Percentiles rank a stretch among this genome's conserved stretches.
phyloP scores from a whole-genome alignment of 768 basidiomycete genomes.

The Leccinum uliginosum region DNA sequence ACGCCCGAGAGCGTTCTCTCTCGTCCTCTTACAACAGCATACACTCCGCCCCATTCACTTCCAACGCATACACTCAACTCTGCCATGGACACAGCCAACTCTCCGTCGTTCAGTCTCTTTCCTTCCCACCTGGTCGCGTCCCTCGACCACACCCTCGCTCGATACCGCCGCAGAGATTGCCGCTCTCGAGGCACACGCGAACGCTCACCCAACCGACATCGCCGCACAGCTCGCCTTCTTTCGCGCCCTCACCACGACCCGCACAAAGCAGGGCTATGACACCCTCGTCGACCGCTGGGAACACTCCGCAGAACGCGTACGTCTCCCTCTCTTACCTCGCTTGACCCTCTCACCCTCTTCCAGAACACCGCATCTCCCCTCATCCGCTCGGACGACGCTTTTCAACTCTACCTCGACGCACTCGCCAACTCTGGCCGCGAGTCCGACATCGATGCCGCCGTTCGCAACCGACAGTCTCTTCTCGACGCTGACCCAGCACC shows the following conservation, averaged over 20 bases:
- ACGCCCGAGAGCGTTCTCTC: constrained; percentile 1
- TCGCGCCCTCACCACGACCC: constrained; percentile 60
- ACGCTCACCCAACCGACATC: constrained; percentile 66
- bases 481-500: constrained; percentile 37
- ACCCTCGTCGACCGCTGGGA: constrained; percentile 79
- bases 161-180: constrained; percentile 65
- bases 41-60: neutral
- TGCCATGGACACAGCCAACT: neutral
- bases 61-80: neutral
- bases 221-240: constrained; percentile 66
- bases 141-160: constrained; percentile 49
- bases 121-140: constrained; percentile 31
- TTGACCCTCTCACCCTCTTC: constrained; percentile 1
- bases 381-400: constrained; percentile 65
- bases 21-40: neutral
- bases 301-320: constrained; percentile 75
- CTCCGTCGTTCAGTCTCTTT: neutral
- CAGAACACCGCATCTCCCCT: constrained; percentile 70
- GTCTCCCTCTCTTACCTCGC: constrained; percentile 28
- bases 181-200: constrained; percentile 73
- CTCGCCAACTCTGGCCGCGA: constrained; percentile 57
- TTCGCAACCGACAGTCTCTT: constrained; percentile 63
- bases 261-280: constrained; percentile 57
- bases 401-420: constrained; percentile 69
- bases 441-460: constrained; percentile 57